Evolutionary conservation across 2,329 filamentous ascomycete species (phyloP).

Genomic region (Plenodomus biglobosus): DNA sequence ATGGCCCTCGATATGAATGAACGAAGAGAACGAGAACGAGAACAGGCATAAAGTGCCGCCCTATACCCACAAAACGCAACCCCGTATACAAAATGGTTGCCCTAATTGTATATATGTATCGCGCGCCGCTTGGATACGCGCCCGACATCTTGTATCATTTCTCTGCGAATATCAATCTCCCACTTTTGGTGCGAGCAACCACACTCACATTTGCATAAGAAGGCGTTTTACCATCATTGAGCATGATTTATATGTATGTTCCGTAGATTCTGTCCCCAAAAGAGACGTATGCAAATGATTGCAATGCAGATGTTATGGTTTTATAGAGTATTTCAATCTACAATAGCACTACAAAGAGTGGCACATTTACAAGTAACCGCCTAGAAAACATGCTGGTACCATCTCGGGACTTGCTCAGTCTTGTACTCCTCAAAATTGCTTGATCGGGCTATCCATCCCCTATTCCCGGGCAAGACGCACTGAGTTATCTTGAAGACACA

Average conservation of each 20-base stretch:
- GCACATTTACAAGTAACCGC: too few species aligned
- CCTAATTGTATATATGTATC: constrained; percentile 2
- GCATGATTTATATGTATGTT: neutral
- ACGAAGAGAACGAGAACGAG: constrained; percentile 42
- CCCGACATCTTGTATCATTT: constrained; percentile 1
- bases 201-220: constrained; percentile 9
- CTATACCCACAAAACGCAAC: neutral
- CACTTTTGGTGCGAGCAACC: constrained; percentile 1
- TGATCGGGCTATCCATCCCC: too few species aligned
- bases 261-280: too few species aligned
- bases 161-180: constrained; percentile 2
- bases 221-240: constrained; percentile 3
- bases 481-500: too few species aligned
- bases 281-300: neutral
- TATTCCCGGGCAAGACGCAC: too few species aligned
- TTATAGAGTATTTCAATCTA: too few species aligned
- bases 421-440: too few species aligned
- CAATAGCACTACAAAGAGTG: too few species aligned
- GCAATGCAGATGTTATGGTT: neutral
- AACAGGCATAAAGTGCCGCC: constrained; percentile 9
- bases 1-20: constrained; percentile 77
- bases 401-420: too few species aligned
- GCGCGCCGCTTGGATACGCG: neutral
- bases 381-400: too few species aligned
- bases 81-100: neutral